Evolutionary conservation across 106 monocot genomes (phyloP).

Genomic region (Dendrobium catenatum): DNA sequence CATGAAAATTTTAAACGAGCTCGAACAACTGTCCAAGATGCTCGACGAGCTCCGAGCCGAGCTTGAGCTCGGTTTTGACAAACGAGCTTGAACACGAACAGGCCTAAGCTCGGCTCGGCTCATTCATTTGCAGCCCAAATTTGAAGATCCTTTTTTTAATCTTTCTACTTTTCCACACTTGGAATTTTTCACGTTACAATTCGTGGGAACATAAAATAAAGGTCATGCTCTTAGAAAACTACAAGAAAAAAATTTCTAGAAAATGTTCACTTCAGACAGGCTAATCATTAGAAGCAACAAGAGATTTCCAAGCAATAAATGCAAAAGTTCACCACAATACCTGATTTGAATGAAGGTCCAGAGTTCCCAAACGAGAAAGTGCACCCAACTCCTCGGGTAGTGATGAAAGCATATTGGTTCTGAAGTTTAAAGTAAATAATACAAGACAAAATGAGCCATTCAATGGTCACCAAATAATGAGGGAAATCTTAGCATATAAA

Average conservation of each 20-base stretch:
- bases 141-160: not conserved
- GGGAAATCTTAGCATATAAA: constrained; percentile 9
- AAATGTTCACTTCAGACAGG: not conserved
- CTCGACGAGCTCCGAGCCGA: no score
- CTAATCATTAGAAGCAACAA: not conserved
- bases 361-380: constrained; percentile 63
- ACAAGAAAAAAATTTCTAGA: not conserved
- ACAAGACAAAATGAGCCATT: constrained; percentile 10
- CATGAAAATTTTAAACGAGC: no score
- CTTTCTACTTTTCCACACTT: not conserved
- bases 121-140: no score
- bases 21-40: no score
- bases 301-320: not conserved
- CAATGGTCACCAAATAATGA: not conserved
- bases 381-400: constrained; percentile 75
- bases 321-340: constrained; percentile 19
- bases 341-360: constrained; percentile 97
- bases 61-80: no score
- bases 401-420: constrained; percentile 66
- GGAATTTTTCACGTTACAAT: not conserved
- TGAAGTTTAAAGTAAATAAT: constrained; percentile 22
- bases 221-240: not conserved
- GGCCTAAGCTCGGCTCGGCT: no score
- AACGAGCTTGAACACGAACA: no score
- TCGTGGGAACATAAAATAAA: not conserved